Evolutionary conservation across 2,329 filamentous ascomycete genomes (phyloP).

Genomic region (Esteya vermicola): DNA sequence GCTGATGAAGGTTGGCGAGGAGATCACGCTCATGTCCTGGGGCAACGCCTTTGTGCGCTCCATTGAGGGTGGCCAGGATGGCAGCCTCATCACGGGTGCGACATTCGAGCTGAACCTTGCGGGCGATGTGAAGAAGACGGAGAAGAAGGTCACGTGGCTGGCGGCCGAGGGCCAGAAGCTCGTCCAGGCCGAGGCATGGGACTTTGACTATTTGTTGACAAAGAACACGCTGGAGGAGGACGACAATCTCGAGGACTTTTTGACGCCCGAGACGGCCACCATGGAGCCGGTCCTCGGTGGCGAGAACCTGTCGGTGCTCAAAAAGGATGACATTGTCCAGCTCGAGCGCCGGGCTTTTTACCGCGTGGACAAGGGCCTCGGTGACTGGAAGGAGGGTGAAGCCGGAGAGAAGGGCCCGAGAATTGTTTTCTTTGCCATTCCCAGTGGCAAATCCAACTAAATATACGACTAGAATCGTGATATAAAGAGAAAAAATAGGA

Average conservation of each 20-base stretch:
- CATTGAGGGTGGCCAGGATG: conserved; percentile 34
- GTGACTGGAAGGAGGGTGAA: conserved; percentile 33
- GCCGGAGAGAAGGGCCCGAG: conserved; percentile 32
- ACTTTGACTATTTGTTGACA: conserved; percentile 89
- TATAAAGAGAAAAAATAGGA: not conserved
- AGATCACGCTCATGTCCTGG: conserved; percentile 95
- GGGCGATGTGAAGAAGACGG: conserved; percentile 87
- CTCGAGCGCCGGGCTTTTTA: conserved; percentile 90
- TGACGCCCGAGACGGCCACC: conserved; percentile 63
- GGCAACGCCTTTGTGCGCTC: conserved; percentile 72
- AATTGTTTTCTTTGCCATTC: conserved; percentile 42
- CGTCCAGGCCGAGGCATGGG: conserved; percentile 71
- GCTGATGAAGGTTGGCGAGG: conserved; percentile 69
- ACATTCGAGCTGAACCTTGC: conserved; percentile 79
- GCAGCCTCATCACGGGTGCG: conserved; percentile 50
- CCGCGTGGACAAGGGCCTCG: conserved; percentile 57
- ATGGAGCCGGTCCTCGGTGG: conserved; percentile 67
- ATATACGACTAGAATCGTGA: no score
- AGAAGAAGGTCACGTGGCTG: conserved; percentile 95
- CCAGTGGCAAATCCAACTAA: conserved; percentile 39
- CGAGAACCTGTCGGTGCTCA: conserved; percentile 62
- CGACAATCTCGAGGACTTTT: conserved; percentile 69
- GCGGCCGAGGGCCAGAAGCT: conserved; percentile 62
- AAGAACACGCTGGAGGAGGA: conserved; percentile 90
- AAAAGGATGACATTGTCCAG: conserved; percentile 85